Percentiles rank a stretch among this genome's conserved stretches.
These are phyloP conservation scores for Fimicolochytrium jonesii DNA, from an alignment of 192 early-diverging fungal genomes.

Conservation along the genomic window DNA sequence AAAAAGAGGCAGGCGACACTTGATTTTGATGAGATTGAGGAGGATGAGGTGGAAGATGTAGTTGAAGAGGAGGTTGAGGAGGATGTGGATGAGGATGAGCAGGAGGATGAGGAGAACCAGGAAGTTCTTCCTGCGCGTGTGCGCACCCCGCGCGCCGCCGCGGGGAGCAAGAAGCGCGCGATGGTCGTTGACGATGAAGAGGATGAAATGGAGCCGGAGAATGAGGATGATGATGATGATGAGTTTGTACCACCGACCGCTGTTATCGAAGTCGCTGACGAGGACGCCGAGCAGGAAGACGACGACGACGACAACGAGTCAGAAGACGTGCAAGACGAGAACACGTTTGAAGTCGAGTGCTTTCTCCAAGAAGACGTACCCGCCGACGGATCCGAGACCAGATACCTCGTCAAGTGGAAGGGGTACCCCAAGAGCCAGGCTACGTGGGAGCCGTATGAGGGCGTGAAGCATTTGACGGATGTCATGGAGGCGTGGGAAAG, in stretches of 20 bases:
- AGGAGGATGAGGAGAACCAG: background rate
- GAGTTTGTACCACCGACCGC: too few species aligned
- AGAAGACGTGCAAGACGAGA: background rate
- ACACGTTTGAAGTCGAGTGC: constrained; percentile 7
- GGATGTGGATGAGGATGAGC: constrained; percentile 7
- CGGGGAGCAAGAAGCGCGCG: background rate
- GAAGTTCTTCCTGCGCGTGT: background rate
- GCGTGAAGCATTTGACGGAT: background rate
- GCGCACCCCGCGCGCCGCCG: background rate
- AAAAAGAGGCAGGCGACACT: background rate
- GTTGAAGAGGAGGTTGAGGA: background rate
- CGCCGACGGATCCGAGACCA: background rate
- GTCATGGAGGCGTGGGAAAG: background rate
- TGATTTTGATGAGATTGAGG: constrained; percentile 18
- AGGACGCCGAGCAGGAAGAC: background rate
- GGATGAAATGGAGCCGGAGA: background rate
- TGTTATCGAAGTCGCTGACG: too few species aligned
- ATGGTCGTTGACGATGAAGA: constrained; percentile 2
- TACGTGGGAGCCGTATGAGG: background rate
- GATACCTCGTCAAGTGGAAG: constrained; percentile 4
- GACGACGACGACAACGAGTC: constrained; percentile 19
- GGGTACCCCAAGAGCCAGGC: background rate
- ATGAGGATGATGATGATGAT: too few species aligned
- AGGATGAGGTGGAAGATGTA: constrained; percentile 14
- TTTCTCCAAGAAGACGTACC: background rate